Evolutionary conservation across 202 grass and related monocot species (phyloP).

Genomic region (Saccharum hybrid): DNA sequence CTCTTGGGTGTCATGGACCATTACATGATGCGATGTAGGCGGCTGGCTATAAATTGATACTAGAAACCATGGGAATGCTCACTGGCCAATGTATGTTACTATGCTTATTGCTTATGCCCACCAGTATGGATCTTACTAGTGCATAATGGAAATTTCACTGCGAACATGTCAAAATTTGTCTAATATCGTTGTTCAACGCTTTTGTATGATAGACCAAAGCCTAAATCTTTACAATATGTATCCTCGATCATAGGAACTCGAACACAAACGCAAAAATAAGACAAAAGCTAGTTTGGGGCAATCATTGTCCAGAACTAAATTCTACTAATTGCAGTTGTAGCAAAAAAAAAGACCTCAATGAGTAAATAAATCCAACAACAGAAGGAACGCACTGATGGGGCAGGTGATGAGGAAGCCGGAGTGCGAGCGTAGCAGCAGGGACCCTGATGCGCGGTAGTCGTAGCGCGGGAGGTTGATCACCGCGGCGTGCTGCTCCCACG

Average conservation of each 20-base stretch:
- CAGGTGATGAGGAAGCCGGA: conserved; percentile 98
- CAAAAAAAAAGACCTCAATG: background rate
- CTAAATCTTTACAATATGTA: background rate
- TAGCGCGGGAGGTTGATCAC: conserved; percentile 93
- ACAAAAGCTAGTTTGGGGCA: background rate
- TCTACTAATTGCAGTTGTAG: background rate
- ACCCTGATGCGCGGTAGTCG: conserved; percentile 78
- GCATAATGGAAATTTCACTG: background rate
- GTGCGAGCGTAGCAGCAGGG: conserved; percentile 68
- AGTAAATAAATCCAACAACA: background rate
- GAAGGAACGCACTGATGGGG: conserved; percentile 75
- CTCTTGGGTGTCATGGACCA: background rate
- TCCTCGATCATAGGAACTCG: background rate
- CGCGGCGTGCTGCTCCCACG: conserved; percentile 86
- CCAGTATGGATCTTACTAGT: background rate
- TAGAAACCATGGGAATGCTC: conserved; percentile 18
- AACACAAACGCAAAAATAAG: background rate
- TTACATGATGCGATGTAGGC: background rate
- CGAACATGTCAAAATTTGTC: background rate
- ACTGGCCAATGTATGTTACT: background rate
- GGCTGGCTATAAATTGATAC: background rate
- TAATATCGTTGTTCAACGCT: background rate
- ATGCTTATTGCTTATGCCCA: conserved; percentile 1
- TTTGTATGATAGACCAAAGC: conserved; percentile 6
- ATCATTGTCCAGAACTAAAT: conserved; percentile 16